Percentiles rank a stretch among this genome's conserved stretches.
These are phyloP conservation scores for Exophiala spinifera DNA, from an alignment of 2,329 filamentous ascomycete species.

Conservation along the genomic window DNA sequence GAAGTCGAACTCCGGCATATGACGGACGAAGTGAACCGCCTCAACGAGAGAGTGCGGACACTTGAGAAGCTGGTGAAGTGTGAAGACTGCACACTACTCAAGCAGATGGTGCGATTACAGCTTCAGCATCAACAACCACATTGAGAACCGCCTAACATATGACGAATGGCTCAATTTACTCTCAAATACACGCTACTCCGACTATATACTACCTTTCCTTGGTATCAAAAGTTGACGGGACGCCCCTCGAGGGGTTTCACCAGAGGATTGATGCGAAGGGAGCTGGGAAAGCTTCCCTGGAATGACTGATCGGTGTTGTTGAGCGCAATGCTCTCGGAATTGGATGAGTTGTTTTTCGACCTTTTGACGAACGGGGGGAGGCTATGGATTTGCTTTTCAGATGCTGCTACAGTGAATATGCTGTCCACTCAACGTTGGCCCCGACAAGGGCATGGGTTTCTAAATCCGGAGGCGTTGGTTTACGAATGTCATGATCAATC, in stretches of 20 bases:
- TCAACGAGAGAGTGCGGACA: conserved; percentile 23
- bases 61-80: conserved; percentile 26
- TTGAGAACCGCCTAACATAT: not conserved
- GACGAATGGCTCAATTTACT: not conserved
- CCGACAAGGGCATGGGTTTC: not conserved
- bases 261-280: not conserved
- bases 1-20: conserved; percentile 30
- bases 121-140: not conserved
- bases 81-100: conserved; percentile 26
- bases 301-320: not conserved
- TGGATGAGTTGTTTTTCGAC: too few relatives aligned
- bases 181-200: not conserved
- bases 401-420: not conserved
- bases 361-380: too few relatives aligned
- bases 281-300: not conserved
- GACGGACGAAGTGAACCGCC: conserved; percentile 25
- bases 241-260: not conserved
- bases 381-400: too few relatives aligned
- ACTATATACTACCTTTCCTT: not conserved
- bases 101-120: conserved; percentile 20
- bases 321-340: not conserved
- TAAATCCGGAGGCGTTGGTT: not conserved
- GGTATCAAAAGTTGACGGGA: not conserved
- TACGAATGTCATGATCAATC: not conserved
- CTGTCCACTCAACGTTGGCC: not conserved